Base-by-base conservation (phyloP, 805 yeast species). In the Wickerhamiella siamensis region DNA sequence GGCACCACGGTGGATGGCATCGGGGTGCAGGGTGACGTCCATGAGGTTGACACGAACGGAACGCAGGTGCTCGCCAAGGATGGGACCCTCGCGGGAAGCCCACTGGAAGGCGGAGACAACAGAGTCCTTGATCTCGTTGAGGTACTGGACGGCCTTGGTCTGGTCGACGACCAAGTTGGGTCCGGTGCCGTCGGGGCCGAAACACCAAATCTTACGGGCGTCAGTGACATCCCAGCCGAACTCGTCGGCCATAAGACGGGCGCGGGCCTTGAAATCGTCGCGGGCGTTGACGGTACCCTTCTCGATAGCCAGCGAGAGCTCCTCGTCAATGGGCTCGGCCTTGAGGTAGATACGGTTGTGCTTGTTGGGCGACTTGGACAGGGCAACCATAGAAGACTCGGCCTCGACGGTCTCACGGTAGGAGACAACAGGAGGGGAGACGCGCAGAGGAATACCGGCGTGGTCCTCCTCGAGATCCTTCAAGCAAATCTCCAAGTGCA, bases 1-100 rank as follows among this genome's bases (percentile, higher is more conserved):
- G 75, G 94, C 95, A 79, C 97, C 97, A 83, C 98, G 87, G 83
- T 88, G 98, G 73, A 88, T 88, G 71, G 98, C 95, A 83, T 88
- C 98, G 66, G 97, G 95, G 73, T 88, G 98, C 71, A 88, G 77
- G 59, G 95, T 87, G 65, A 88, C 98, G 79, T 88, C 98, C 74
- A 88, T 77, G 65, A 88, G 82, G 94, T 88, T 88, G 70, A 84
- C 73, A 75, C 97, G 86, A 63, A 86, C 76, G 62, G 94, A 83
- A 78, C 98, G 86, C 74, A 86, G 71, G 69, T 71, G 74, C 78
- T 91, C 97, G 75, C 94, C 95, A 64, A 91, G 75, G 67, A 88
- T 72, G 67, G 98, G 98, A 77, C 98, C 98, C 72, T 91, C 96
- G 77, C 83, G 87, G 64, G 96, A 76, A 72, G 97, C 97, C 96